These are phyloP conservation scores for Lactarius hengduanensis DNA, from an alignment of 768 basidiomycete species.

Conservation along the genomic window DNA sequence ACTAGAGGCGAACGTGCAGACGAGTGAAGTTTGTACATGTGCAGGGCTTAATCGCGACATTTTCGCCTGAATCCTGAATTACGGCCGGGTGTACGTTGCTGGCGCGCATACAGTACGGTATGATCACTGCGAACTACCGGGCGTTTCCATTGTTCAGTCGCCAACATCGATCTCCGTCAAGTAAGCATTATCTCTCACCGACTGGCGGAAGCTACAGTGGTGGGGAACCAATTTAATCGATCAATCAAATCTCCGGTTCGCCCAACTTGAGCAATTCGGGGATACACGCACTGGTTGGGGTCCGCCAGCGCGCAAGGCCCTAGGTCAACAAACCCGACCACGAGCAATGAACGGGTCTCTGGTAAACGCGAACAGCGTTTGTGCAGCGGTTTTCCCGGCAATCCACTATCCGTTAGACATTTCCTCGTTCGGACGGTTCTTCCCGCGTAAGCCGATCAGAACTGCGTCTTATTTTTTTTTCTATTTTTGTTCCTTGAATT, in stretches of 20 bases:
- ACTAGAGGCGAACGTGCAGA: background rate
- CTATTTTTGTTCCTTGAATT: background rate
- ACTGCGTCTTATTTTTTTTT: background rate
- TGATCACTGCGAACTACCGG: background rate
- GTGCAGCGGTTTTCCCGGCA: too few relatives aligned
- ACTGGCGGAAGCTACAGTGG: background rate
- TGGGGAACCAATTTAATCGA: background rate
- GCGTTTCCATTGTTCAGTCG: background rate
- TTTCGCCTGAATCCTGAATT: background rate
- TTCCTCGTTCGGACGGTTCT: background rate
- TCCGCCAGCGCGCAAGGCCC: background rate
- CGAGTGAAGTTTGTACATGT: background rate
- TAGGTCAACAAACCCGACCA: background rate
- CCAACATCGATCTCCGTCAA: background rate
- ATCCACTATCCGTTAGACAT: background rate
- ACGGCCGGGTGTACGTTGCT: background rate
- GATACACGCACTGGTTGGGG: background rate
- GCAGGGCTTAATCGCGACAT: background rate
- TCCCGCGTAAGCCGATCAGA: background rate
- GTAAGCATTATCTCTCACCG: background rate
- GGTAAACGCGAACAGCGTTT: too few relatives aligned
- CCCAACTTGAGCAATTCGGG: background rate
- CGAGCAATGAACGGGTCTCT: background rate
- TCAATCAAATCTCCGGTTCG: background rate
- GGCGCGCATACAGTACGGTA: too few relatives aligned